Conservation (phyloP, 1,284 basidiomycete genomes). For the Trametes hirsuta region DNA sequence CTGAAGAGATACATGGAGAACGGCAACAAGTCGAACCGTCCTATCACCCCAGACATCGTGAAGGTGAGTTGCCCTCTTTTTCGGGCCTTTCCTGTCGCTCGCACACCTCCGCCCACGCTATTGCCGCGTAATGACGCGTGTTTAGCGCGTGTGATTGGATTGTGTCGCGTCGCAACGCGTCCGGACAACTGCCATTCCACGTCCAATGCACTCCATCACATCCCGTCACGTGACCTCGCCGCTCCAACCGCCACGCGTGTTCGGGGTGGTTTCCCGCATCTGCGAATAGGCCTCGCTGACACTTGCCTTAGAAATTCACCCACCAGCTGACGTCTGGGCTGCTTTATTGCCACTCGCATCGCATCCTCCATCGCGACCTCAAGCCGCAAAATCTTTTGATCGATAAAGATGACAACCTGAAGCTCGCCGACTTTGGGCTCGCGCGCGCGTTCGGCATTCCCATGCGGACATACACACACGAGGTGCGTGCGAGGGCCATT, state of each 20-base stretch:
- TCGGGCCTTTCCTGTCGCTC: background rate
- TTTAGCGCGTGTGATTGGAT: slow-evolving; percentile 29
- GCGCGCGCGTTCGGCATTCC: slow-evolving; percentile 98
- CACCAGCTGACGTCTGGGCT: slow-evolving; percentile 87
- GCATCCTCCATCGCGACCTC: slow-evolving; percentile 95
- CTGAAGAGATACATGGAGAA: slow-evolving; percentile 97
- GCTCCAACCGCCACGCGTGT: background rate
- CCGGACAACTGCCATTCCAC: slow-evolving; percentile 16
- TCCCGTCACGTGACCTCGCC: slow-evolving; percentile 31
- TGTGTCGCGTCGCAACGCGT: slow-evolving; percentile 35
- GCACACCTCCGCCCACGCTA: background rate
- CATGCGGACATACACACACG: slow-evolving; percentile 96
- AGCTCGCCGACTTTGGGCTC: slow-evolving; percentile 96
- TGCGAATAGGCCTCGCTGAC: background rate
- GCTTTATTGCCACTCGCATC: slow-evolving; percentile 94
- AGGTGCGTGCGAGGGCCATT: slow-evolving; percentile 56
- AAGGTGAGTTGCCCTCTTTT: slow-evolving; percentile 61
- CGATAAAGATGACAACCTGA: slow-evolving; percentile 87
- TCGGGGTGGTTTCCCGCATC: background rate
- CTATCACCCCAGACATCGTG: slow-evolving; percentile 78
- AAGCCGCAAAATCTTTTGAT: slow-evolving; percentile 99
- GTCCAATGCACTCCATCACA: slow-evolving; percentile 13
- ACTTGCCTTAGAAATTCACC: slow-evolving; percentile 77
- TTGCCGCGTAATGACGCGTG: slow-evolving; percentile 21
- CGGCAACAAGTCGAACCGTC: slow-evolving; percentile 71